A percentile compares a stretch with the other conserved stretches of the same genome.
phyloP scores from a whole-genome alignment of 108 stramenopile genomes.

The Cyclotella distinguenda region DNA sequence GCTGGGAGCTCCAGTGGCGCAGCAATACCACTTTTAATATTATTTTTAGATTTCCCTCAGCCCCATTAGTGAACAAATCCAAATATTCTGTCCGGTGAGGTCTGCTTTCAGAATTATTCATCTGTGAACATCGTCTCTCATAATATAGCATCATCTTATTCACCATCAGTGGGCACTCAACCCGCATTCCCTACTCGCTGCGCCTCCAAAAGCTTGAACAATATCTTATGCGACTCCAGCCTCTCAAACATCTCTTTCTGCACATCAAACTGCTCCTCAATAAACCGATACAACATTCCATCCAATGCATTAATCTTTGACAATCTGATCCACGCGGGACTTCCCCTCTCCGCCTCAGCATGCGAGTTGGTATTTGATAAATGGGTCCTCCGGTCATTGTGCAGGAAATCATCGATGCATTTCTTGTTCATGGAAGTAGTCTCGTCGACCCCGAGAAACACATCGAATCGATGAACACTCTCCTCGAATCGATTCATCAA shows the following conservation, averaged over 20 bases:
- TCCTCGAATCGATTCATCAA: conserved; percentile 46
- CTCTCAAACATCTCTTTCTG: conserved; percentile 24
- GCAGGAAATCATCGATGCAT: conserved; percentile 27
- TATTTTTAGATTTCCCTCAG: too few relatives aligned
- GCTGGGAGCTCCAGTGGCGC: too few relatives aligned
- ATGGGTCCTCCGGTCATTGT: conserved; percentile 20
- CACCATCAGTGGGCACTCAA: too few relatives aligned
- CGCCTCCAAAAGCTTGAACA: conserved; percentile 1
- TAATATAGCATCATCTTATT: too few relatives aligned
- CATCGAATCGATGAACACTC: conserved; percentile 48
- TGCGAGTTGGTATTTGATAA: conserved; percentile 34
- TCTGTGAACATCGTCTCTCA: too few relatives aligned
- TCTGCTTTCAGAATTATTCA: too few relatives aligned
- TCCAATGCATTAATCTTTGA: conserved; percentile 34
- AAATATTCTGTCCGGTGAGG: too few relatives aligned
- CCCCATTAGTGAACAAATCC: not conserved
- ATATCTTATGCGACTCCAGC: not conserved
- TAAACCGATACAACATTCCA: conserved; percentile 26
- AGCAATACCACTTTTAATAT: too few relatives aligned
- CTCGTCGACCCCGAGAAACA: conserved; percentile 41
- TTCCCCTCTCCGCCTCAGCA: conserved; percentile 30
- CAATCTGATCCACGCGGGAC: conserved; percentile 22
- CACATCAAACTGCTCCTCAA: conserved; percentile 15
- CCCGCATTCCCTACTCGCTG: not conserved
- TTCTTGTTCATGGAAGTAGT: conserved; percentile 23